Evolutionary conservation across 164 flowering plant species (phyloP), one percentile per base, ranked within the genome.

Genomic region (Sedum album): DNA sequence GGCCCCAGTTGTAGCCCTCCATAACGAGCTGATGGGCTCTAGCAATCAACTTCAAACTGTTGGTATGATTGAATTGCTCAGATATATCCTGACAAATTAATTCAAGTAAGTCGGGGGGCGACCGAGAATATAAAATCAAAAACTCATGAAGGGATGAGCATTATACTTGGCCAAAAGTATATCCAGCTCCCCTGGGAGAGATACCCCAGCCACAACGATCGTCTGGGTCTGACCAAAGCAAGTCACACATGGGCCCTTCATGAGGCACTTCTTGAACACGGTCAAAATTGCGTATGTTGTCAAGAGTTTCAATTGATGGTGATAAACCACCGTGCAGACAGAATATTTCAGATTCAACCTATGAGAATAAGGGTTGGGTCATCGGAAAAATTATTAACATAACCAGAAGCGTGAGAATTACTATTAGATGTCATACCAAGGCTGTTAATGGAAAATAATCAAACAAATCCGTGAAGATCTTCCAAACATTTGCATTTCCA

Each of bases 131-230:
- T 9, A 39, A 31, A 55, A 53, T 68, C 31, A 36, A 30, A 11
- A 66, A 38, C 48, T 14, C 6, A n/a, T 5, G 57, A 53, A 65
- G 0, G 66, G 46, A 23, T n/a, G 60, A 71, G 38, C 10, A 23
- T 31, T 2, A 69, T 82, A 92, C 96, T 67, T 89, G 96, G 74
- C 96, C 94, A 79, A 92, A 89, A 6, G 94, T 89, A 75, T 89
- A 92, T 70, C 97, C 96, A 71, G 97, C 97, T 73, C 97, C 97
- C 74, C 97, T 83, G 7, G 97, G 97, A 60, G 97, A 92, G 72
- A 92, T 92, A 67, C 97, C 97, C 97, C 97, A 92, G 65, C 97
- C 97, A 78, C 97, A 90, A 11, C 96, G 92, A 71, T 92, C 97
- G 81, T 92, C 97, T 31, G 97, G 97, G 66, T 92, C 97, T 71